Evolutionary conservation across 768 basidiomycete genomes (phyloP).

Genomic region (Crassisporium funariophilum): DNA sequence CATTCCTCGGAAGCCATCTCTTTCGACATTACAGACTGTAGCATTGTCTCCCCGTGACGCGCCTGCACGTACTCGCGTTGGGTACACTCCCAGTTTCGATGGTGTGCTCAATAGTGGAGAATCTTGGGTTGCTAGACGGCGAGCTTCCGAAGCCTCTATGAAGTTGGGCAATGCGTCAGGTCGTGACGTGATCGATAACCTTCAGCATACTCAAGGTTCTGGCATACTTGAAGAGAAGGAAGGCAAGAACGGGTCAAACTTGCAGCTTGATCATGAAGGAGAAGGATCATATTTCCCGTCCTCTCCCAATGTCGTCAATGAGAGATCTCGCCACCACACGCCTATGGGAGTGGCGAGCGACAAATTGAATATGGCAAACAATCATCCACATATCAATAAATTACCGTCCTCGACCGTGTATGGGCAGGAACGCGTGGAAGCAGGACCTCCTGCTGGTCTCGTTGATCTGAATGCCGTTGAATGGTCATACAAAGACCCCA

Average conservation of each 20-base stretch:
- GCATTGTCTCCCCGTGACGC: slow-evolving; percentile 61
- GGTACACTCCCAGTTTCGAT: slow-evolving; percentile 65
- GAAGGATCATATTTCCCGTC: slow-evolving; percentile 13
- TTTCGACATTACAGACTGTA: slow-evolving; percentile 62
- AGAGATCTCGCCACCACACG: slow-evolving; percentile 13
- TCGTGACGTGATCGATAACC: slow-evolving; percentile 41
- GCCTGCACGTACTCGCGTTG: slow-evolving; percentile 68
- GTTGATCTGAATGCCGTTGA: slow-evolving; percentile 63
- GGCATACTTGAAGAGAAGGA: slow-evolving; percentile 69
- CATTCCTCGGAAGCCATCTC: slow-evolving; percentile 68
- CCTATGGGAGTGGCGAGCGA: neutral
- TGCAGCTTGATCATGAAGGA: slow-evolving; percentile 9
- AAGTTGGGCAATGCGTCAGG: slow-evolving; percentile 41
- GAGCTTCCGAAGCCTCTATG: slow-evolving; percentile 56
- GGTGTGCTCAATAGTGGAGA: slow-evolving; percentile 71
- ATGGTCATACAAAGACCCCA: slow-evolving; percentile 93
- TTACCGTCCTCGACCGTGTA: slow-evolving; percentile 4
- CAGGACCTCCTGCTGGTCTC: slow-evolving; percentile 46
- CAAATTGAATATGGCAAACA: neutral
- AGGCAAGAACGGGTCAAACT: slow-evolving; percentile 26
- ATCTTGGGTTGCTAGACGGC: slow-evolving; percentile 67
- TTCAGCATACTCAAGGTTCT: slow-evolving; percentile 41
- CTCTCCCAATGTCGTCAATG: slow-evolving; percentile 14
- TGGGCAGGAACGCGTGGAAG: slow-evolving; percentile 10
- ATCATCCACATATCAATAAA: slow-evolving; percentile 5